phyloP scores from a whole-genome alignment of 2,329 filamentous ascomycete genomes.

The Botrytis medusae region DNA sequence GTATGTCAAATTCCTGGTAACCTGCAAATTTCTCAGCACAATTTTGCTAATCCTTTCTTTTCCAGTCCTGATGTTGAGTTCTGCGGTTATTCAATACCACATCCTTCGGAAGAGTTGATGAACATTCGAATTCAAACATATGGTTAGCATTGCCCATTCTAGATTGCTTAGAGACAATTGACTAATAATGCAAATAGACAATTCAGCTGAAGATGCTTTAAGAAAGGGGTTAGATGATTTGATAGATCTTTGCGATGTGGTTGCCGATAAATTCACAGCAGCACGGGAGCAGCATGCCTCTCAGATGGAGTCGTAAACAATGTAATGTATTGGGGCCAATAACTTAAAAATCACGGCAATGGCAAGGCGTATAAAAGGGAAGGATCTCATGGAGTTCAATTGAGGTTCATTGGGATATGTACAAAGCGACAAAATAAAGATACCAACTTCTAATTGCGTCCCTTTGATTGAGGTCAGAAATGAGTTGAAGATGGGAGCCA shows the following conservation, averaged over 20 bases:
- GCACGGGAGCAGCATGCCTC: constrained; percentile 54
- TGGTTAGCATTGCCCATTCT: constrained; percentile 55
- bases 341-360: constrained; percentile 30
- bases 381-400: constrained; percentile 30
- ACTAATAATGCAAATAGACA: constrained; percentile 54
- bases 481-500: constrained; percentile 82
- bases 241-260: constrained; percentile 88
- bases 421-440: constrained; percentile 35
- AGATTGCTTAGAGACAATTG: background rate
- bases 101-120: constrained; percentile 95
- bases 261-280: constrained; percentile 81
- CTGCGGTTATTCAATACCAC: constrained; percentile 96
- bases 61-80: constrained; percentile 91
- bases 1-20: constrained; percentile 50
- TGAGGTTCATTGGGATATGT: constrained; percentile 39
- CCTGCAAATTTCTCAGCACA: background rate
- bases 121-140: constrained; percentile 97
- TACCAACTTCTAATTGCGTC: constrained; percentile 37
- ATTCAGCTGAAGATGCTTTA: constrained; percentile 78
- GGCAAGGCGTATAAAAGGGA: constrained; percentile 35
- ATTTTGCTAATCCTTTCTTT: constrained; percentile 22
- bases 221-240: constrained; percentile 88
- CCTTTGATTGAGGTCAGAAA: constrained; percentile 42
- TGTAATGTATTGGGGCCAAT: constrained; percentile 14
- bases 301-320: constrained; percentile 25